Percentiles rank a stretch among this genome's conserved stretches.
Evolutionary conservation across 257 asterid genomes (phyloP).

Genomic region (Solanum etuberosum): DNA sequence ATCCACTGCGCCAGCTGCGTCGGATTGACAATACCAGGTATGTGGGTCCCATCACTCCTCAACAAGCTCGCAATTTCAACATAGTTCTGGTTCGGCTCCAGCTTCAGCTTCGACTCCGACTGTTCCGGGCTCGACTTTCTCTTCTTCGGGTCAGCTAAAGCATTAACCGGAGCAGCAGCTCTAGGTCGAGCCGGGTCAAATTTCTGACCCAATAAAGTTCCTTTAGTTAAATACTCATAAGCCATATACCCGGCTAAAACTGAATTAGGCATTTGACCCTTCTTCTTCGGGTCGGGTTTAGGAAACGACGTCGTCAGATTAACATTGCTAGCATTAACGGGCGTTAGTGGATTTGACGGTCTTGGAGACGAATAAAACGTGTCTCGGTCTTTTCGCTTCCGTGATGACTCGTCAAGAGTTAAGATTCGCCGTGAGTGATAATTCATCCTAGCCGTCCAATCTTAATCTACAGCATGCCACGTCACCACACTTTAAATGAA

Average conservation of each 20-base stretch:
- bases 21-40: constrained; percentile 67
- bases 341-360: constrained; percentile 24
- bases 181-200: constrained; percentile 47
- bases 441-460: constrained; percentile 48
- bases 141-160: constrained; percentile 21
- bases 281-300: constrained; percentile 3
- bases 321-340: constrained; percentile 17
- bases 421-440: constrained; percentile 25
- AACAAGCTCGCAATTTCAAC: constrained; percentile 51
- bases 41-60: constrained; percentile 48
- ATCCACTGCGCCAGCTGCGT: constrained; percentile 59
- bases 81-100: constrained; percentile 23
- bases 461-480: constrained; percentile 10
- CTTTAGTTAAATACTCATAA: constrained; percentile 42
- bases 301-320: constrained; percentile 14
- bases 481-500: constrained; percentile 7
- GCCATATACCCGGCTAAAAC: constrained; percentile 73
- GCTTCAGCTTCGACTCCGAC: constrained; percentile 6
- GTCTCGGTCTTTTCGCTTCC: constrained; percentile 56
- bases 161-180: constrained; percentile 20
- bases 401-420: constrained; percentile 34
- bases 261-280: constrained; percentile 21
- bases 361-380: constrained; percentile 6
- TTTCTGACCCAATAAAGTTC: constrained; percentile 45
- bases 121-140: not conserved